Evolutionary conservation across 208 protist species (phyloP), one percentile per base, ranked within the genome.

Genomic region (Trypanosoma theileri): DNA sequence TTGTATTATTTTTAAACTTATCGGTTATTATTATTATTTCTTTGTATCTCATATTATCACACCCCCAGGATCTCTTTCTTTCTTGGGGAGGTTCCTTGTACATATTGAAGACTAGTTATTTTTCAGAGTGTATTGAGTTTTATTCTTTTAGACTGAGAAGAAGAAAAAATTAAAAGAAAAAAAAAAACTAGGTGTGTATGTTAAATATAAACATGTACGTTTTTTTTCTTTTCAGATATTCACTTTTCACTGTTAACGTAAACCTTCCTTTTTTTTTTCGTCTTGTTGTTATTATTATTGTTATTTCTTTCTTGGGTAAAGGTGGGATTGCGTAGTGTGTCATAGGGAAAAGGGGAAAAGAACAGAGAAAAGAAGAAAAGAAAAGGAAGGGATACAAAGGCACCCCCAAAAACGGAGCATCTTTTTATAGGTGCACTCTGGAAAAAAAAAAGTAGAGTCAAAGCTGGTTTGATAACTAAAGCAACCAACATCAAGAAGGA

Each of bases 241-340:
- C 8, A 45, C 24, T 12, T 35, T 28, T n/a, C n/a, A n/a, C n/a
- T n/a, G n/a, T n/a, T n/a, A n/a, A n/a, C n/a, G n/a, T n/a, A n/a
- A n/a, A n/a, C 28, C 28, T 35, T 35, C 6, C 28, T 35, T 6
- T 35, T 35, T 35, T 35, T 35, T 35, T 35, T 35, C 6, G 28
- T 57, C 52, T 60, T 70, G 50, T 61, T 70, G 21, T 70, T 28
- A 16, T 61, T 59, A 4, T 70, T 61, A 45, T 40, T 35, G 52
- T n/a, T 45, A 16, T 9, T 42, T 41, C 28, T 26, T n/a, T 45
- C 50, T 54, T 51, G 19, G 0, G 26, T 2, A 41, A 19, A 31
- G 35, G 28, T 35, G 28, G 28, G 6, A 35, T 35, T 35, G 28
- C 6, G 28, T 35, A 35, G 28, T 35, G 28, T 35, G 1, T 35